Conservation (phyloP, 2,329 filamentous ascomycete genomes). For the Diaporthe caulivora region DNA sequence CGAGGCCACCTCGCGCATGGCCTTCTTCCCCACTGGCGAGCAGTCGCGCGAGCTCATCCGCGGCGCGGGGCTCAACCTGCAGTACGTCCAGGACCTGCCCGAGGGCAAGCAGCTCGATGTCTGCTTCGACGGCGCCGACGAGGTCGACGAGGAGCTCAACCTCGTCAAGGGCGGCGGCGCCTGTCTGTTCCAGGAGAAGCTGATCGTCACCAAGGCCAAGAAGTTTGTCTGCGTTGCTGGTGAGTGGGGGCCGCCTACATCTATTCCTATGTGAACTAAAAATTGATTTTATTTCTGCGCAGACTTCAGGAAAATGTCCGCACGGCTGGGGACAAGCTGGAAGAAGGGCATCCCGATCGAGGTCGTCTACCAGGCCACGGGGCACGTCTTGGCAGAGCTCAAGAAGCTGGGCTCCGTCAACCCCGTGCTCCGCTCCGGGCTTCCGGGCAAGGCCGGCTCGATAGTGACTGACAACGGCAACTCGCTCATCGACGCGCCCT, state of each 20-base stretch:
- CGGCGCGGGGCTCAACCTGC: slow-evolving; percentile 79
- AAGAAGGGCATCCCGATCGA: slow-evolving; percentile 89
- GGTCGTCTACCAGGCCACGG: slow-evolving; percentile 86
- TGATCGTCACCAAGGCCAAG: slow-evolving; percentile 86
- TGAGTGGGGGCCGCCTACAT: slow-evolving; percentile 52
- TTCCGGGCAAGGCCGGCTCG: slow-evolving; percentile 83
- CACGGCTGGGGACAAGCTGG: slow-evolving; percentile 81
- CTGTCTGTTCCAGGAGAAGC: slow-evolving; percentile 98
- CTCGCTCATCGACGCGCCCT: slow-evolving; percentile 93
- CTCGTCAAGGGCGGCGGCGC: slow-evolving; percentile 98
- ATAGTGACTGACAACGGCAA: slow-evolving; percentile 86
- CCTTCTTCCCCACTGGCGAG: slow-evolving; percentile 92
- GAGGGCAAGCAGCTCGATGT: slow-evolving; percentile 79
- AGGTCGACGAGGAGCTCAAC: slow-evolving; percentile 94
- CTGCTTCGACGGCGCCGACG: slow-evolving; percentile 95
- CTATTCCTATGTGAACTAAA: not conserved
- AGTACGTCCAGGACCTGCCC: slow-evolving; percentile 80
- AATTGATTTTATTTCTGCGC: slow-evolving; percentile 40
- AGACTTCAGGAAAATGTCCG: slow-evolving; percentile 92
- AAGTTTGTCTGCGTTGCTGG: slow-evolving; percentile 90
- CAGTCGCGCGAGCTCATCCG: slow-evolving; percentile 91
- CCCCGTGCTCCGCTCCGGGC: slow-evolving; percentile 78
- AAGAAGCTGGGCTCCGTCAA: slow-evolving; percentile 77
- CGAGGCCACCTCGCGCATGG: slow-evolving; percentile 72
- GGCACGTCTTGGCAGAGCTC: slow-evolving; percentile 81